A percentile compares a stretch with the other conserved stretches of the same genome.
Evolutionary conservation across 495 filamentous ascomycete genomes (phyloP).

Genomic region (Choiromyces venosus): DNA sequence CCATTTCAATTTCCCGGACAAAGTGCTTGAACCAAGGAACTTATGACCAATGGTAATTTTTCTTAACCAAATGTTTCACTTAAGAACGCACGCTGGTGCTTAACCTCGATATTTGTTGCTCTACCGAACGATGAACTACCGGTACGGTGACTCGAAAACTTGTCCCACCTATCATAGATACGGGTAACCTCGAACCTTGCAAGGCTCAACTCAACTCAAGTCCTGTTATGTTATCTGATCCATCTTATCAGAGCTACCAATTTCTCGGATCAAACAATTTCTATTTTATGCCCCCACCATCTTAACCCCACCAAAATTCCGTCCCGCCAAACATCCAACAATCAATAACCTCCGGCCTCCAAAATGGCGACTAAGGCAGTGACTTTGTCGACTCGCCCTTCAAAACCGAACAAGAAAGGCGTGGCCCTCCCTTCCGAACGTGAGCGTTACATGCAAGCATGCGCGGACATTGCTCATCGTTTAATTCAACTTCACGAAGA

Average conservation of each 20-base stretch:
- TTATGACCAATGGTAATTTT: too few relatives aligned
- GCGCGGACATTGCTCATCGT: conserved; percentile 87
- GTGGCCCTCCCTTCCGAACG: conserved; percentile 63
- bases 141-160: too few relatives aligned
- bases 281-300: conserved; percentile 1
- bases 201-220: not conserved
- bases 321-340: conserved; percentile 1
- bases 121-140: too few relatives aligned
- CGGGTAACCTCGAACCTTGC: not conserved
- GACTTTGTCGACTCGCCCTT: conserved; percentile 28
- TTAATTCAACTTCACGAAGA: conserved; percentile 90
- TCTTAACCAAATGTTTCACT: too few relatives aligned
- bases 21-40: too few relatives aligned
- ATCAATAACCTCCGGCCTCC: not conserved
- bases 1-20: too few relatives aligned
- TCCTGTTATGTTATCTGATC: not conserved
- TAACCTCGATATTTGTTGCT: too few relatives aligned
- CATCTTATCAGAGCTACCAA: conserved; percentile 23
- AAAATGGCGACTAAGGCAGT: conserved; percentile 21
- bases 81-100: too few relatives aligned
- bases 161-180: too few relatives aligned
- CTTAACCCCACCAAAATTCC: conserved; percentile 9
- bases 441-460: conserved; percentile 85
- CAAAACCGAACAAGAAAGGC: conserved; percentile 35
- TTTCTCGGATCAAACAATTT: conserved; percentile 11